Conservation (phyloP, 257 asterid species). For the Nicotiana benthamiana region DNA sequence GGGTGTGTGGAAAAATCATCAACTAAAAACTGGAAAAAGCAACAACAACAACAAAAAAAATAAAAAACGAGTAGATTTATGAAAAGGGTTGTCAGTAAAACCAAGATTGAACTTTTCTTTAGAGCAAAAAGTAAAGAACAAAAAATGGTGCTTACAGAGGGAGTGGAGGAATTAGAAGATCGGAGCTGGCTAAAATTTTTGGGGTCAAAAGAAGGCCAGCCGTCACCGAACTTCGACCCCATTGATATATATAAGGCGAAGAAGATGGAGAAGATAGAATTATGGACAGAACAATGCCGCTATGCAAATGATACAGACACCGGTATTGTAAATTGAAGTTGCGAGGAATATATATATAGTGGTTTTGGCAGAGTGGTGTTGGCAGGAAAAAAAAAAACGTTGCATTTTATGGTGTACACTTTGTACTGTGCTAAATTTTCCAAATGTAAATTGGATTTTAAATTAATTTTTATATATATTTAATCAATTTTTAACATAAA, state of each 20-base stretch:
- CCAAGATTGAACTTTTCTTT: background rate
- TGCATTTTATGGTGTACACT: background rate
- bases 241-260: background rate
- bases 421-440: background rate
- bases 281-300: background rate
- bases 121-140: background rate
- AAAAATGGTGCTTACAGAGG: slow-evolving; percentile 15
- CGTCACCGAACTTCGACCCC: slow-evolving; percentile 21
- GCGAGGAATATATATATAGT: background rate
- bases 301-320: background rate
- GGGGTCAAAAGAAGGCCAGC: slow-evolving; percentile 33
- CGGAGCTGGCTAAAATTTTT: slow-evolving; percentile 31
- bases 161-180: slow-evolving; percentile 13
- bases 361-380: background rate
- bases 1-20: background rate
- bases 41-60: no score
- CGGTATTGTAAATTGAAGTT: background rate
- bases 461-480: no score
- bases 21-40: background rate
- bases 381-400: background rate
- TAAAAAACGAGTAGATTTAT: background rate
- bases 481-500: no score
- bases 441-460: background rate
- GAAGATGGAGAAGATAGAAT: background rate
- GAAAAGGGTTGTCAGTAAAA: background rate